Evolutionary conservation across 2,329 filamentous ascomycete genomes (phyloP).

Genomic region (Claviceps arundinis): DNA sequence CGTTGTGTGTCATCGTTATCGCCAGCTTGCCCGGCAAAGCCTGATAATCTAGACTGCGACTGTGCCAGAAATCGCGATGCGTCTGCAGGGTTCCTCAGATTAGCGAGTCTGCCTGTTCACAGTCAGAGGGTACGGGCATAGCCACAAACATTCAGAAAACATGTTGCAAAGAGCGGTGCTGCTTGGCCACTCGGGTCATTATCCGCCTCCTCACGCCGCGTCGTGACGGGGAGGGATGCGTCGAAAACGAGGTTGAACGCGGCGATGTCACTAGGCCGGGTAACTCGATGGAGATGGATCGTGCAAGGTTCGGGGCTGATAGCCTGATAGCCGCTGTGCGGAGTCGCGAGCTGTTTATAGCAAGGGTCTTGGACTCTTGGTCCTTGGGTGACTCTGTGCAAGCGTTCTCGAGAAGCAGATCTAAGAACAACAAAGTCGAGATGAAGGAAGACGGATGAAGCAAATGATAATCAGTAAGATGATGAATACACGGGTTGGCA

Average conservation of each 20-base stretch:
- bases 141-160: slow-evolving; percentile 67
- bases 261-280: neutral
- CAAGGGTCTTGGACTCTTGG: neutral
- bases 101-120: neutral
- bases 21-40: slow-evolving; percentile 46
- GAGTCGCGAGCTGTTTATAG: neutral
- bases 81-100: slow-evolving; percentile 41
- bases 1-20: slow-evolving; percentile 20
- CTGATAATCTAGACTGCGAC: slow-evolving; percentile 81
- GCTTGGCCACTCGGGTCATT: slow-evolving; percentile 14
- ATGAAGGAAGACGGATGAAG: neutral
- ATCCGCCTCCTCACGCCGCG: slow-evolving; percentile 19
- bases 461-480: neutral
- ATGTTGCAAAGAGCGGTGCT: slow-evolving; percentile 14
- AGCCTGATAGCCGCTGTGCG: neutral
- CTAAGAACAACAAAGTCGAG: neutral
- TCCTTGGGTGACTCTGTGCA: neutral
- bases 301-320: too few relatives aligned
- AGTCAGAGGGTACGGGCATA: neutral
- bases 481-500: neutral
- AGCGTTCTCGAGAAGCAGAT: neutral
- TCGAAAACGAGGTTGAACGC: neutral
- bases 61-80: slow-evolving; percentile 92
- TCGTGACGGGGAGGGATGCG: neutral
- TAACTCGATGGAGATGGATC: neutral